Percentiles rank a stretch among this genome's conserved stretches.
Evolutionary conservation across 2,329 filamentous ascomycete species (phyloP).

Genomic region (Cladosporium sp.): DNA sequence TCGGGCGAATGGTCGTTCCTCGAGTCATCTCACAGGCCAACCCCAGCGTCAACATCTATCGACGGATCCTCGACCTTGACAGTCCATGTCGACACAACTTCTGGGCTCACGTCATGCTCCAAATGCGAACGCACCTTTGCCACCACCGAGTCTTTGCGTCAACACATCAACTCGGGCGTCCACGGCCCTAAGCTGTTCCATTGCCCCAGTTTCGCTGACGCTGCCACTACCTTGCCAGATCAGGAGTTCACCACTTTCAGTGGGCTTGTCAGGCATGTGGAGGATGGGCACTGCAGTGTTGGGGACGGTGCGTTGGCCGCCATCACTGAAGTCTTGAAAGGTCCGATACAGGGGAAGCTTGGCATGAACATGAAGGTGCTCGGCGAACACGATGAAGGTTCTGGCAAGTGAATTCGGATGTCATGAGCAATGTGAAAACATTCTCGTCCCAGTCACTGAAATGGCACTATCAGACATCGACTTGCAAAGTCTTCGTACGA

Average conservation of each 20-base stretch:
- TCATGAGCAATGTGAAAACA: too few relatives aligned
- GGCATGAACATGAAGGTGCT: neutral
- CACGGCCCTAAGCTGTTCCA: conserved; percentile 15
- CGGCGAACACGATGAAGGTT: too few relatives aligned
- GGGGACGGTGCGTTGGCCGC: neutral
- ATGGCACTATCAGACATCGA: too few relatives aligned
- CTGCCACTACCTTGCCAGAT: neutral
- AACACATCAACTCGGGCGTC: conserved; percentile 15
- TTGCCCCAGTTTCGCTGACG: conserved; percentile 14
- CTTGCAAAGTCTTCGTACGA: too few relatives aligned
- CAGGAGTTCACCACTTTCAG: conserved; percentile 18
- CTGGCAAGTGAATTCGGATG: too few relatives aligned
- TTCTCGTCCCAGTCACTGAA: too few relatives aligned
- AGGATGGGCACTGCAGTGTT: conserved; percentile 14
- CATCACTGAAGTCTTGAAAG: neutral
- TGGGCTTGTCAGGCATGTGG: conserved; percentile 17
- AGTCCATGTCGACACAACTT: neutral
- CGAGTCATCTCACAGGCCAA: neutral
- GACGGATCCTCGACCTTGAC: neutral
- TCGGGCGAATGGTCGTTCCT: conserved; percentile 14
- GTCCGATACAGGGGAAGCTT: neutral
- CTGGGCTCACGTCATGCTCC: conserved; percentile 11
- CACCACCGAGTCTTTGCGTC: conserved; percentile 6
- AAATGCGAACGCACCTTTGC: conserved; percentile 11
- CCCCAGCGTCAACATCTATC: neutral